A percentile compares a stretch with the other conserved stretches of the same genome.
Evolutionary conservation across 2,329 filamentous ascomycete species (phyloP).

Genomic region (Fusarium begoniae): DNA sequence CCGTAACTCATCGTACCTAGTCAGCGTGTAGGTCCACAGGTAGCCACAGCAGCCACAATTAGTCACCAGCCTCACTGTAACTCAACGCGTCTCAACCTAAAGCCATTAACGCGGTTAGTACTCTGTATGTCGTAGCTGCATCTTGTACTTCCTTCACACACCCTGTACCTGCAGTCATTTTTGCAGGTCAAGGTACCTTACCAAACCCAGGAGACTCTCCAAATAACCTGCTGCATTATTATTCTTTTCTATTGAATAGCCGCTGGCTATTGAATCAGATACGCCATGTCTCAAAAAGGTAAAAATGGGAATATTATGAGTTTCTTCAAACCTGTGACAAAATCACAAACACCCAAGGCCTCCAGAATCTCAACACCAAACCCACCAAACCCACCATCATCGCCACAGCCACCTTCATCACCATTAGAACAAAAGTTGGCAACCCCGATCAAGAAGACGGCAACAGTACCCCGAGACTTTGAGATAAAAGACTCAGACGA

Average conservation of each 20-base stretch:
- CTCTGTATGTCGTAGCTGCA: not conserved
- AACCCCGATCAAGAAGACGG: slow-evolving; percentile 38
- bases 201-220: not conserved
- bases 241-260: too few species aligned
- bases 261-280: not conserved
- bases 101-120: slow-evolving; percentile 27
- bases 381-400: slow-evolving; percentile 25
- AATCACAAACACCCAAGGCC: slow-evolving; percentile 15
- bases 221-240: not conserved
- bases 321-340: slow-evolving; percentile 51
- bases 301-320: slow-evolving; percentile 49
- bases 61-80: not conserved
- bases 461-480: slow-evolving; percentile 57
- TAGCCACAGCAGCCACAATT: slow-evolving; percentile 21
- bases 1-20: not conserved
- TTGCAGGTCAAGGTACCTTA: not conserved
- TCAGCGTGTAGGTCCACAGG: not conserved
- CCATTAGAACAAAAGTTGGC: slow-evolving; percentile 34
- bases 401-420: slow-evolving; percentile 38
- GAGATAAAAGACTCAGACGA: slow-evolving; percentile 78
- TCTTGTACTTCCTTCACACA: slow-evolving; percentile 10
- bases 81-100: slow-evolving; percentile 13
- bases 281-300: slow-evolving; percentile 36
- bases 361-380: slow-evolving; percentile 6
- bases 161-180: slow-evolving; percentile 4